A percentile compares a stretch with the other conserved stretches of the same genome.
phyloP scores from a whole-genome alignment of 1,139 yeast genomes.

The Hansenula sp. region DNA sequence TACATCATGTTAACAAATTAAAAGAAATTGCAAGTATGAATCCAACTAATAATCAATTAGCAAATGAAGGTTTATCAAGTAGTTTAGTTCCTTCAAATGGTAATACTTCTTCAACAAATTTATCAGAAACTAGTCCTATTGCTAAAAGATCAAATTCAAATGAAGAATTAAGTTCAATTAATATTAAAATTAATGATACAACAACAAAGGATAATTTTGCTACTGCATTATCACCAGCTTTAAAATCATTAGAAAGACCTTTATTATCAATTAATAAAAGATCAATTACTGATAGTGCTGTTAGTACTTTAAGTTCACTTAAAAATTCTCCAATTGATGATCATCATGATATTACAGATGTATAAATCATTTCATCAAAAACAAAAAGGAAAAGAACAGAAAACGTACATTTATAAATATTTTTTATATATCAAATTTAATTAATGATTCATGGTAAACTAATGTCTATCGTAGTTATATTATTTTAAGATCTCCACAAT shows the following conservation, averaged over 20 bases:
- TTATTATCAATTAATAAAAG: constrained; percentile 5
- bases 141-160: constrained; percentile 11
- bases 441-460: too few relatives aligned
- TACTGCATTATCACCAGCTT: constrained; percentile 1
- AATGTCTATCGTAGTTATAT: not conserved
- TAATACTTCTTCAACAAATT: constrained; percentile 9
- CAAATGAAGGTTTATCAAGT: constrained; percentile 12
- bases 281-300: constrained; percentile 14
- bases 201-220: constrained; percentile 1
- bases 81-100: constrained; percentile 8
- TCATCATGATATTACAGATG: not conserved
- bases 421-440: too few relatives aligned
- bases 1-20: constrained; percentile 49
- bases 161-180: constrained; percentile 7
- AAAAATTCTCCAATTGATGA: constrained; percentile 7
- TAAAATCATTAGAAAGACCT: constrained; percentile 7
- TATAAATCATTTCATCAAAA: not conserved
- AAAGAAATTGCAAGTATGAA: constrained; percentile 20
- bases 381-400: too few relatives aligned
- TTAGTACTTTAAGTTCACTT: constrained; percentile 9
- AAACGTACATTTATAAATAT: too few relatives aligned
- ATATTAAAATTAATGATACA: not conserved
- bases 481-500: constrained; percentile 2
- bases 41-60: constrained; percentile 19
- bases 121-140: not conserved